Conservation (phyloP, 768 basidiomycete genomes). For the Galerina marginata region DNA sequence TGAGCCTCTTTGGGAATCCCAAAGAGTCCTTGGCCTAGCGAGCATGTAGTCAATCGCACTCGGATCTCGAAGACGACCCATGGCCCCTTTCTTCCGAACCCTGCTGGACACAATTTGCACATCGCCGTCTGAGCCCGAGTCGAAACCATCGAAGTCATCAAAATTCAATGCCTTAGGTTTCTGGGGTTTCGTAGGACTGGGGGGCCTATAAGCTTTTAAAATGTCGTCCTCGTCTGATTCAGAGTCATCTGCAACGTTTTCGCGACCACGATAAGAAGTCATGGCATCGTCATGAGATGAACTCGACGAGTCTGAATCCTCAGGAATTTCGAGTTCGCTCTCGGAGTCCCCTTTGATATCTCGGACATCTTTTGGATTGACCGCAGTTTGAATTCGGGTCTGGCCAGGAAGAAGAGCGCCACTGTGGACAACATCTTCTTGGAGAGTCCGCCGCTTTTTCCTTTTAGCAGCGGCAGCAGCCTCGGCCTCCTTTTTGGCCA, state of each 20-base stretch:
- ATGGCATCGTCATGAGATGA: constrained; percentile 12
- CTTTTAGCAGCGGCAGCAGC: constrained; percentile 17
- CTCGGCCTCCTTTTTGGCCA: constrained; percentile 10
- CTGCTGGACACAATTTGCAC: constrained; percentile 3
- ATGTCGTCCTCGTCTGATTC: constrained; percentile 20
- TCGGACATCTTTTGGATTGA: constrained; percentile 32
- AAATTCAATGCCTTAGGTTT: constrained; percentile 2
- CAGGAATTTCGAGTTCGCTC: constrained; percentile 40
- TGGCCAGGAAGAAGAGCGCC: constrained; percentile 55
- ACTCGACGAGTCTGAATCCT: constrained; percentile 31
- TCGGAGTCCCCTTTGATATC: constrained; percentile 69
- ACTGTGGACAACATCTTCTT: constrained; percentile 27
- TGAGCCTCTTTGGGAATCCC: constrained; percentile 16
- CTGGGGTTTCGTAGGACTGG: not conserved
- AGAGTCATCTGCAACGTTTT: constrained; percentile 20
- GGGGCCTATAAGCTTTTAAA: constrained; percentile 8
- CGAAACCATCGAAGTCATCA: not conserved
- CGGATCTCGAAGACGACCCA: constrained; percentile 38
- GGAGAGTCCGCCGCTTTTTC: constrained; percentile 6
- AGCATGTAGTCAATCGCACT: constrained; percentile 77
- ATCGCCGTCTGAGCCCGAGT: constrained; percentile 1
- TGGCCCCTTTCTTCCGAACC: not conserved
- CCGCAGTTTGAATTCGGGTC: constrained; percentile 45
- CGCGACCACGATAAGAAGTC: constrained; percentile 21
- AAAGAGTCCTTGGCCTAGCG: constrained; percentile 41